Base-by-base conservation (phyloP, 2,329 filamentous ascomycete genomes). In the Elsinoe necatrix region DNA sequence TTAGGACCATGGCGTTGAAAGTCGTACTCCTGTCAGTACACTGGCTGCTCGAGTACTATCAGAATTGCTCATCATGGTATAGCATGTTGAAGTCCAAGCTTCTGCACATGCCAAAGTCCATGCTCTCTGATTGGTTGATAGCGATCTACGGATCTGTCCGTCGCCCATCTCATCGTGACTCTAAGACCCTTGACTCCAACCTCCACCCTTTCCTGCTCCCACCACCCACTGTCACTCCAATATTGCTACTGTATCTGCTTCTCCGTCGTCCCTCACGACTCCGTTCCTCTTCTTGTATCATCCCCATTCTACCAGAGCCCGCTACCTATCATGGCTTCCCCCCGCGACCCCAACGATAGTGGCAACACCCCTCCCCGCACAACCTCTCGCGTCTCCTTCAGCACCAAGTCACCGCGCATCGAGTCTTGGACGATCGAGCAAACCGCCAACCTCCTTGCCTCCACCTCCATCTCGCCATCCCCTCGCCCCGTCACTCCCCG, bases 401-500 rank as follows among this genome's bases (percentile, higher is more conserved):
- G 14, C 16, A 37, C 48, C 29, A 52, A 52, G 31, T 52, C 48
- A 9, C 48, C 48, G 31, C 48, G 48, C 18, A 55, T 77, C 50
- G 73, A 75, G 64, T 73, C 74, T 56, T 78, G 75, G 75, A 76
- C 74, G 20, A 65, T 68, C 9, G 70, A 73, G 55, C 71, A 76
- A 56, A 71, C 73, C 29, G 71, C 74, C 21, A 71, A 72, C 39
- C 71, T 70, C 21, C 63, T 77, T 52, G 66, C 66, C 57, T 66
- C 70, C 25, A 67, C 75, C 7, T 65, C 70, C 37, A 68, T 77
- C 59, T 67, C 72, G 31, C 60, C 67, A 3, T 63, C 64, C 8
- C 62, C 64, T 11, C 48, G 60, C n/a, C 54, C 66, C 12, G 61
- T 63, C 6, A 63, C 65, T 8, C 61, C 59, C 11, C 69, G 77